A percentile compares a stretch with the other conserved stretches of the same genome.
Evolutionary conservation across 2,329 filamentous ascomycete genomes (phyloP).

Genomic region (Phialemonium atrogriseum): DNA sequence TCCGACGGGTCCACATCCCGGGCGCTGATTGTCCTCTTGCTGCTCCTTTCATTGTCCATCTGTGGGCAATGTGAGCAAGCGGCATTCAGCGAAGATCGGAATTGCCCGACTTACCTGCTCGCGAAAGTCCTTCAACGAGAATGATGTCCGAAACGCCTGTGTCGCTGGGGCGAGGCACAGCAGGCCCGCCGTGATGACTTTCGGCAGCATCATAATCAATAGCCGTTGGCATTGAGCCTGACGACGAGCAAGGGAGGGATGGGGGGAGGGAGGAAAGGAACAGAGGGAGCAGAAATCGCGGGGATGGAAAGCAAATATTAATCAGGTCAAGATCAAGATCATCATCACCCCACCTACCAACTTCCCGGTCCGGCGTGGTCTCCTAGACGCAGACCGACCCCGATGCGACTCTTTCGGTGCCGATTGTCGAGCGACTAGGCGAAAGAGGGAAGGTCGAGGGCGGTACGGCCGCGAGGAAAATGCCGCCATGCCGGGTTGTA

Average conservation of each 20-base stretch:
- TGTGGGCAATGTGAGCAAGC: background rate
- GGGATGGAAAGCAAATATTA: no score
- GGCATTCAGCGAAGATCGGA: background rate
- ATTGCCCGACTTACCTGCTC: constrained; percentile 7
- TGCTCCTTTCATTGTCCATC: constrained; percentile 4
- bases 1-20: constrained; percentile 7
- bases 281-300: no score
- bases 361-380: no score
- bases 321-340: no score
- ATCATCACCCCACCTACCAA: no score
- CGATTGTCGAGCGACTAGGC: constrained; percentile 4
- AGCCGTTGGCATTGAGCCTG: background rate
- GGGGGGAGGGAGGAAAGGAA: background rate
- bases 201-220: background rate
- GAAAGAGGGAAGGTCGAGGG: constrained; percentile 4
- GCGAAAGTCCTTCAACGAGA: constrained; percentile 10
- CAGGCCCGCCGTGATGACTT: background rate
- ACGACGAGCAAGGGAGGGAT: background rate
- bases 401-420: background rate
- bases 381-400: background rate
- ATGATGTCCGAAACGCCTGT: constrained; percentile 9
- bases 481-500: no score
- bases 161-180: background rate
- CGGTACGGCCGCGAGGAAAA: no score
- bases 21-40: constrained; percentile 1